phyloP scores from a whole-genome alignment of 345 rosid species.

The Eucalyptus pauciflora region DNA sequence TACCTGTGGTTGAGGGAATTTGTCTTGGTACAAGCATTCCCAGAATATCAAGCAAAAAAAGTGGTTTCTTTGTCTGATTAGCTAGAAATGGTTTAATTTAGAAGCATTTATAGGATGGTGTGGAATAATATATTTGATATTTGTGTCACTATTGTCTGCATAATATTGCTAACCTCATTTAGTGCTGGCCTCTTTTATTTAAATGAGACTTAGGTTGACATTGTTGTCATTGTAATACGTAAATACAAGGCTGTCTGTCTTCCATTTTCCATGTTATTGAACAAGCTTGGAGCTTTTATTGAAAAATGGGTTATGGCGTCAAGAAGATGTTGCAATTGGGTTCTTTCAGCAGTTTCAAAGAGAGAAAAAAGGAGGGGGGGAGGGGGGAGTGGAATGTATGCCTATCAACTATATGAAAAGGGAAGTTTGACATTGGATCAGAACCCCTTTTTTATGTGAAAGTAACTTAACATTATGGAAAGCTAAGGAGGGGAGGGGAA shows the following conservation, averaged over 20 bases:
- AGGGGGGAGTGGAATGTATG: neutral
- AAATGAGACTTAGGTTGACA: neutral
- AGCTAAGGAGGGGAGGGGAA: neutral
- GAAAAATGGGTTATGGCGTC: neutral
- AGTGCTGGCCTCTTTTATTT: neutral
- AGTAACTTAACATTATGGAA: neutral
- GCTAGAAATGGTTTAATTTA: neutral
- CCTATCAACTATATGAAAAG: neutral
- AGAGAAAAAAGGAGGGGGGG: fast-evolving
- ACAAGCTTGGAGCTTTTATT: neutral
- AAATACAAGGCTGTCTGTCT: neutral
- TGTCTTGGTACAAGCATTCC: neutral
- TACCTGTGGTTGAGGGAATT: neutral
- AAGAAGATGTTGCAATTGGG: neutral
- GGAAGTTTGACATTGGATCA: neutral
- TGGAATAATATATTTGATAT: neutral
- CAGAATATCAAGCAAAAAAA: neutral
- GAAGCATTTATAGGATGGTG: neutral
- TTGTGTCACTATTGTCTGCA: neutral
- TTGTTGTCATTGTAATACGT: neutral
- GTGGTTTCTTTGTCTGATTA: neutral
- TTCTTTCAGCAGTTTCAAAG: neutral
- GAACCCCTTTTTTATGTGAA: neutral
- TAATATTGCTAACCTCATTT: neutral
- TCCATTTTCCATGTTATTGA: neutral